These are phyloP conservation scores for Mycena vulgaris DNA, from an alignment of 768 basidiomycete species.

Conservation along the genomic window DNA sequence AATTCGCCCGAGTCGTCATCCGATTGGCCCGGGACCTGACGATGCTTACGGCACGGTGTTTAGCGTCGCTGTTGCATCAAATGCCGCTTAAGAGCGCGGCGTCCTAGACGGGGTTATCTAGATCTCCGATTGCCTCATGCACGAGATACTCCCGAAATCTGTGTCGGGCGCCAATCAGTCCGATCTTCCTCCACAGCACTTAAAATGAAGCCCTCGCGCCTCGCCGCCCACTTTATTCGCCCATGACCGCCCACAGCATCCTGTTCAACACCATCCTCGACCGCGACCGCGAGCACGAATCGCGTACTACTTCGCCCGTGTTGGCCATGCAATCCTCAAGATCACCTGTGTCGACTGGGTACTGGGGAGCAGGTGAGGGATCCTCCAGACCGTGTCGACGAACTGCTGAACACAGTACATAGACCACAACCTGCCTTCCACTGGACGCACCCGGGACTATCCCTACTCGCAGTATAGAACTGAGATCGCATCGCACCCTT, in stretches of 20 bases:
- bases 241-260: neutral
- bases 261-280: constrained; percentile 2
- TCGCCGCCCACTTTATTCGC: neutral
- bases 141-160: neutral
- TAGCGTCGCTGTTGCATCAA: constrained; percentile 5
- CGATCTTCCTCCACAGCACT: constrained; percentile 7
- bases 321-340: neutral
- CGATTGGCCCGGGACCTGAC: neutral
- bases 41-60: neutral
- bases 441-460: neutral
- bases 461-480: neutral
- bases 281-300: neutral
- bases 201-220: neutral
- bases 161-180: constrained; percentile 1
- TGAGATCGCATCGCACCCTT: neutral
- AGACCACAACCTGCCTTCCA: neutral
- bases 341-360: neutral
- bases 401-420: no score
- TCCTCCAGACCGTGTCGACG: neutral
- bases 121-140: constrained; percentile 13
- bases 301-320: neutral
- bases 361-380: neutral
- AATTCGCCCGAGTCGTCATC: neutral
- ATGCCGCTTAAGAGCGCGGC: neutral
- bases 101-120: neutral